Conservation (phyloP, 2,329 filamentous ascomycete genomes). For the Clonostachys sp. region DNA sequence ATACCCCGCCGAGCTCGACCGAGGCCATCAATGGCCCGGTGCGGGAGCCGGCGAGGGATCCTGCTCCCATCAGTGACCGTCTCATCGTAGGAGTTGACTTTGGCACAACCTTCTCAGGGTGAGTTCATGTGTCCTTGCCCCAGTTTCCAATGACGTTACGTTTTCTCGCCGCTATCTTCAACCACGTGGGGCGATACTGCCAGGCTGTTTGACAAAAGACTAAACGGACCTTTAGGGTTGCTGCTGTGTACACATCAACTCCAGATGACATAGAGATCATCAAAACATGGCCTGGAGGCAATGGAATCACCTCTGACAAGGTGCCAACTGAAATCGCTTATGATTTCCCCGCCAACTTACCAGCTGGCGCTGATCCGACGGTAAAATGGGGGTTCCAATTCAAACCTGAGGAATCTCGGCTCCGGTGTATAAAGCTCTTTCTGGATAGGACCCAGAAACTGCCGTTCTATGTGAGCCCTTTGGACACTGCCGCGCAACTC, state of each 20-base stretch:
- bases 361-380: conserved; percentile 32
- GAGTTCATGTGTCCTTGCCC: conserved; percentile 21
- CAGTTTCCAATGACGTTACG: not conserved
- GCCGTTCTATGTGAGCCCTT: conserved; percentile 73
- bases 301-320: conserved; percentile 85
- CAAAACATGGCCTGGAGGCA: conserved; percentile 79
- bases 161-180: not conserved
- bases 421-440: conserved; percentile 81
- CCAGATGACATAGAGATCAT: conserved; percentile 81
- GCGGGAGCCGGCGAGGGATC: conserved; percentile 48
- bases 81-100: conserved; percentile 79
- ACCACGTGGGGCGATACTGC: not conserved
- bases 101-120: conserved; percentile 80
- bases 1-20: conserved; percentile 50
- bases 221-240: conserved; percentile 37
- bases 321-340: conserved; percentile 76
- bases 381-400: conserved; percentile 82
- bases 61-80: conserved; percentile 51
- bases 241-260: conserved; percentile 68
- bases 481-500: conserved; percentile 74
- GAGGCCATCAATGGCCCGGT: conserved; percentile 60
- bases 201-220: not conserved
- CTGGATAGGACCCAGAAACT: conserved; percentile 77
- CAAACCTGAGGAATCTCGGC: conserved; percentile 68
- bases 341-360: conserved; percentile 26